Conservation (phyloP, 169 alveolate species). For the Pseudocohnilembus persalinus region DNA sequence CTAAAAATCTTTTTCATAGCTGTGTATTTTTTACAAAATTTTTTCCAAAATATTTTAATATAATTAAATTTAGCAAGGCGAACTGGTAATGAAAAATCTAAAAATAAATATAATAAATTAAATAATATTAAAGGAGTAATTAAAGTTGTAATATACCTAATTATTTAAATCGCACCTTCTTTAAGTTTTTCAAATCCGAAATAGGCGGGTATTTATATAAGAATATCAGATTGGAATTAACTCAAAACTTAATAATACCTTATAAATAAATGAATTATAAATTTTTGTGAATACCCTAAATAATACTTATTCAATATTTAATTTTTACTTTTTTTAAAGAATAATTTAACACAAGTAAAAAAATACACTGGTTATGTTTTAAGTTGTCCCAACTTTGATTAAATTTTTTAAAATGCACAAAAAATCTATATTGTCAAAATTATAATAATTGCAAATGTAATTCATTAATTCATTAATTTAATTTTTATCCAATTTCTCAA, state of each 20-base stretch:
- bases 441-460: too few relatives aligned
- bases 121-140: too few relatives aligned
- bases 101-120: too few relatives aligned
- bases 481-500: too few relatives aligned
- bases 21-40: neutral
- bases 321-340: neutral
- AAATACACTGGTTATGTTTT: neutral
- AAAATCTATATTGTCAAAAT: neutral
- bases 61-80: neutral
- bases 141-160: neutral
- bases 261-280: neutral
- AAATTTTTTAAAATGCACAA: too few relatives aligned
- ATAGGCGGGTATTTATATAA: neutral
- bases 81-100: neutral
- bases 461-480: too few relatives aligned
- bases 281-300: too few relatives aligned
- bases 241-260: neutral
- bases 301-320: too few relatives aligned
- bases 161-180: neutral
- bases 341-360: neutral
- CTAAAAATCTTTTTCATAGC: neutral
- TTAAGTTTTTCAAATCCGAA: too few relatives aligned
- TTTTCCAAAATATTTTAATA: neutral
- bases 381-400: neutral
- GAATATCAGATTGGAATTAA: neutral